Conservation (phyloP, 495 filamentous ascomycete species). For the Lentithecium fluviatile region DNA sequence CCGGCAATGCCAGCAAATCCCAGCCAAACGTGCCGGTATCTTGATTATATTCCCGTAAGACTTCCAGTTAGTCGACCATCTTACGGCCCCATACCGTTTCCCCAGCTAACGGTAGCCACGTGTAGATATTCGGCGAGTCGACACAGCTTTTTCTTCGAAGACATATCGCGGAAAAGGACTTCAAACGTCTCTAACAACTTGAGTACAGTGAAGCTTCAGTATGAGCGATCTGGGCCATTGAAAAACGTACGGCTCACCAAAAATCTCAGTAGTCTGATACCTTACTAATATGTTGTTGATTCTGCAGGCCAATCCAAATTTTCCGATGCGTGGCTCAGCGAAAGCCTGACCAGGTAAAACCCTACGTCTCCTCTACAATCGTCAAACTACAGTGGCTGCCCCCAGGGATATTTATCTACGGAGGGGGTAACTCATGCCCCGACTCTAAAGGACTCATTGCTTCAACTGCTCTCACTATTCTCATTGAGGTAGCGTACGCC, state of each 20-base stretch:
- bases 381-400: background rate
- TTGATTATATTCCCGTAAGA: background rate
- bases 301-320: background rate
- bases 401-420: background rate
- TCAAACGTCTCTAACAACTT: background rate
- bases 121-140: background rate
- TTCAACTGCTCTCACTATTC: background rate
- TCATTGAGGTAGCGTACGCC: background rate
- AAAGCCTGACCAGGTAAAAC: background rate
- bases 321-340: background rate
- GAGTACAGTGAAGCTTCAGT: background rate
- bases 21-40: background rate
- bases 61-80: background rate
- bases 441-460: background rate
- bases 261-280: background rate
- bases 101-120: background rate
- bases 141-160: background rate
- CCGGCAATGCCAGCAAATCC: background rate
- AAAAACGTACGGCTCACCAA: background rate
- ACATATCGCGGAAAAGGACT: background rate
- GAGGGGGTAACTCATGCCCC: background rate
- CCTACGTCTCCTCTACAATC: background rate
- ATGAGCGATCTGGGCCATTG: background rate
- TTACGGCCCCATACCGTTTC: background rate
- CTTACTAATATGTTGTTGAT: background rate